Evolutionary conservation across 1,139 yeast genomes (phyloP).

Genomic region (Taphrina confusa): DNA sequence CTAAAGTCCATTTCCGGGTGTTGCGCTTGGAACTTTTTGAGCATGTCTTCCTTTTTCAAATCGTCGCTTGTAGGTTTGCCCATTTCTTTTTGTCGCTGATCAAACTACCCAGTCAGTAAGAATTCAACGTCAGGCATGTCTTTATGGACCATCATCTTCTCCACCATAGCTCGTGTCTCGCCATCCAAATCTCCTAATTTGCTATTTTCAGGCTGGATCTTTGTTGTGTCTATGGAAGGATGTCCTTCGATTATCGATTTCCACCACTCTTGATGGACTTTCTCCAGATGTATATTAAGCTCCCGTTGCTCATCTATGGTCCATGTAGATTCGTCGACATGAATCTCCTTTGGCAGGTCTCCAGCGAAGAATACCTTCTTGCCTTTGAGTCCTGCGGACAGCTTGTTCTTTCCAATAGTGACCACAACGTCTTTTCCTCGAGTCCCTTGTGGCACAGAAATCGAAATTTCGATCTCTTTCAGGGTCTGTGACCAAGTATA

Average conservation of each 20-base stretch:
- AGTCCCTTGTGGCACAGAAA: conserved; percentile 47
- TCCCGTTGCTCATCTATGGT: conserved; percentile 49
- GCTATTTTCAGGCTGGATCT: conserved; percentile 51
- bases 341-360: conserved; percentile 46
- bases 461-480: conserved; percentile 49
- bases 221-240: conserved; percentile 50
- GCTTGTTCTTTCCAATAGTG: conserved; percentile 41
- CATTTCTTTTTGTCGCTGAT: conserved; percentile 50
- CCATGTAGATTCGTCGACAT: conserved; percentile 50
- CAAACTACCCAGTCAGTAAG: conserved; percentile 42
- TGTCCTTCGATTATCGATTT: conserved; percentile 52
- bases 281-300: conserved; percentile 49
- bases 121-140: too few species aligned
- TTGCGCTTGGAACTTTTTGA: conserved; percentile 49
- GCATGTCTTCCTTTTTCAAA: conserved; percentile 45
- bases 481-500: conserved; percentile 51
- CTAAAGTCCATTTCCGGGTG: conserved; percentile 53
- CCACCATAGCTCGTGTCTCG: conserved; percentile 52
- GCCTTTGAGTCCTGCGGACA: conserved; percentile 44
- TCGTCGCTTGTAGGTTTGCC: conserved; percentile 50
- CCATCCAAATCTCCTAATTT: conserved; percentile 50
- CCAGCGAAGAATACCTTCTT: conserved; percentile 43
- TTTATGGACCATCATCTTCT: conserved; percentile 51
- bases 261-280: conserved; percentile 52
- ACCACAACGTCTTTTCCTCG: conserved; percentile 48